Percentiles rank a stretch among this genome's conserved stretches.
These are phyloP conservation scores for Aulographum hederae DNA, from an alignment of 2,329 filamentous ascomycete genomes.

Conservation along the genomic window DNA sequence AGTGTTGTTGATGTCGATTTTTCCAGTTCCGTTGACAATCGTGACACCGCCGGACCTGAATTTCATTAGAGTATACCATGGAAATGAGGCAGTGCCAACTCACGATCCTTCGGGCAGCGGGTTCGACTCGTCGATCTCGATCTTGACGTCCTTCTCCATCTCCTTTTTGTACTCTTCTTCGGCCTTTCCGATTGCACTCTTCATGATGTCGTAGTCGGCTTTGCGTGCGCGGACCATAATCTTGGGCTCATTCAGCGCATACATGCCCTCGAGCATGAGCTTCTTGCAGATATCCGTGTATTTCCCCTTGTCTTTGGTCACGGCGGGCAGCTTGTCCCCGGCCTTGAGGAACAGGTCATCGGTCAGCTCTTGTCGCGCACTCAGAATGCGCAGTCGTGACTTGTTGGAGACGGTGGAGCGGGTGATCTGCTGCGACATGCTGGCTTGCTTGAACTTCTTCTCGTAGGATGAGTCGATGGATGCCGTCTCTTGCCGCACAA, in stretches of 20 bases:
- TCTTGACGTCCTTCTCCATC: conserved; percentile 47
- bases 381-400: conserved; percentile 75
- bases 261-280: conserved; percentile 75
- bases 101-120: conserved; percentile 68
- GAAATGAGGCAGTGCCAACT: conserved; percentile 19
- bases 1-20: conserved; percentile 98
- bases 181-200: conserved; percentile 62
- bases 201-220: conserved; percentile 57
- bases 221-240: conserved; percentile 59
- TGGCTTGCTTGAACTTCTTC: conserved; percentile 98
- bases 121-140: conserved; percentile 61
- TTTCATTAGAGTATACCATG: conserved; percentile 4
- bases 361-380: conserved; percentile 74
- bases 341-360: conserved; percentile 77
- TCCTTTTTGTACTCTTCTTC: conserved; percentile 70
- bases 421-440: conserved; percentile 98
- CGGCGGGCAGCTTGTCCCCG: conserved; percentile 45
- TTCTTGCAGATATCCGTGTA: conserved; percentile 64
- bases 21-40: conserved; percentile 67
- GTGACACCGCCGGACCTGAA: conserved; percentile 64
- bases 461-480: conserved; percentile 85
- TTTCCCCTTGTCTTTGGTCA: conserved; percentile 50
- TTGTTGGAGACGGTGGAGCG: conserved; percentile 93
- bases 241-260: conserved; percentile 68
- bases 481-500: conserved; percentile 86